A percentile compares a stretch with the other conserved stretches of the same genome.
Evolutionary conservation across 1,284 basidiomycete genomes (phyloP).

Genomic region (Ceratobasidium sp.): DNA sequence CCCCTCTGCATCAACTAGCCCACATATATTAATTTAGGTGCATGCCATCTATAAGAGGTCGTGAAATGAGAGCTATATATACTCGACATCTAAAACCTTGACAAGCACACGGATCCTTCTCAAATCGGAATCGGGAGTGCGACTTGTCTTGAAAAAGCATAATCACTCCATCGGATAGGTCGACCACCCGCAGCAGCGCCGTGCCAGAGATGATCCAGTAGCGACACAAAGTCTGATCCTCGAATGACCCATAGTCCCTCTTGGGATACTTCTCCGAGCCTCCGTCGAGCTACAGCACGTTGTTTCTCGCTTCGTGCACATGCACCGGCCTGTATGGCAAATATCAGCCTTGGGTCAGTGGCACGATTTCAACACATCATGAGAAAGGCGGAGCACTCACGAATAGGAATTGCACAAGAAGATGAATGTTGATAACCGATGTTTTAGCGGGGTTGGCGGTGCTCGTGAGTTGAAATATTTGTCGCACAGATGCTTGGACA

Average conservation of each 20-base stretch:
- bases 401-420: slow-evolving; percentile 21
- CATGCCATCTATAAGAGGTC: too few relatives aligned
- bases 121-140: slow-evolving; percentile 22
- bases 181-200: slow-evolving; percentile 23
- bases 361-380: too few relatives aligned
- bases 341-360: too few relatives aligned
- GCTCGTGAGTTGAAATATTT: slow-evolving; percentile 20
- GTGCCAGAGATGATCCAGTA: slow-evolving; percentile 28
- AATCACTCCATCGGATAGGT: background rate
- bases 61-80: too few relatives aligned
- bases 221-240: slow-evolving; percentile 6
- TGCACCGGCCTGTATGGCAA: slow-evolving; percentile 2
- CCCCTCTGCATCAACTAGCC: too few relatives aligned
- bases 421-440: slow-evolving; percentile 9
- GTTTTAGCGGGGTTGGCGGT: slow-evolving; percentile 1
- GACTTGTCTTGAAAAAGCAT: background rate
- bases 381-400: background rate
- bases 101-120: background rate
- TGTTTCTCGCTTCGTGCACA: slow-evolving; percentile 22
- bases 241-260: slow-evolving; percentile 16
- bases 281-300: background rate
- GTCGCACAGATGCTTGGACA: slow-evolving; percentile 16
- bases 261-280: background rate
- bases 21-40: too few relatives aligned
- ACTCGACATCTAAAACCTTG: too few relatives aligned